Base-by-base conservation (phyloP, 2,329 filamentous ascomycete genomes). In the Calcarisporium arbuscula region DNA sequence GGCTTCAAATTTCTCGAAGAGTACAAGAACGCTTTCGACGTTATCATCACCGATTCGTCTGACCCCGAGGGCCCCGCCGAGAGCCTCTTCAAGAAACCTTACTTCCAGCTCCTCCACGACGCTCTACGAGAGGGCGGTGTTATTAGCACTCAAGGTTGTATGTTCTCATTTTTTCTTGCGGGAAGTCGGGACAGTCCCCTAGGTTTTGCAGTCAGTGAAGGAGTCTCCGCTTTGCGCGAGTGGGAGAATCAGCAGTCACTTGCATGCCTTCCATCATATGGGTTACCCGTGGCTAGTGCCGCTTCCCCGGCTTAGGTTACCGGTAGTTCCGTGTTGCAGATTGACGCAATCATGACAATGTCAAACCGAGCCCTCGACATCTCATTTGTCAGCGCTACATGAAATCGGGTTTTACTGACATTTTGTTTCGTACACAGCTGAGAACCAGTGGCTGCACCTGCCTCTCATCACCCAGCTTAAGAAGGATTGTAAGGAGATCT, bases 141-240 rank as follows among this genome's bases (percentile, higher is more conserved):
- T 60, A 96, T 98, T 70, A 90, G 88, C 68, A 98, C 92, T 61
- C 92, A 98, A 95, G 92, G 92, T 98, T 94, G 87, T 94, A 88
- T 77, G 87, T 86, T 74, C 80, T 82, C 80, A 28, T 76, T 78
- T 72, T 75, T 60, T 64, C 53, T 60, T 56, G 47, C 43, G 56
- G 57, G 58, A 57, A 60, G 61, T 58, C 44, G 49, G 50, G 56
- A n/a, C 49, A 38, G 53, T 58, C 57, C 50, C n/a, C 52, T 52
- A 51, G 56, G 54, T 26, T 35, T 16, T 53, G 46, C n/a, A n/a
- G n/a, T n/a, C n/a, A n/a, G n/a, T n/a, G n/a, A n/a, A n/a, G n/a
- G n/a, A n/a, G n/a, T n/a, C n/a, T n/a, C n/a, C n/a, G n/a, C n/a
- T n/a, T n/a, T n/a, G n/a, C n/a, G n/a, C n/a, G n/a, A n/a, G n/a